Evolutionary conservation across 2,329 filamentous ascomycete species (phyloP).

Genomic region (Xylariomycetidae sp.): DNA sequence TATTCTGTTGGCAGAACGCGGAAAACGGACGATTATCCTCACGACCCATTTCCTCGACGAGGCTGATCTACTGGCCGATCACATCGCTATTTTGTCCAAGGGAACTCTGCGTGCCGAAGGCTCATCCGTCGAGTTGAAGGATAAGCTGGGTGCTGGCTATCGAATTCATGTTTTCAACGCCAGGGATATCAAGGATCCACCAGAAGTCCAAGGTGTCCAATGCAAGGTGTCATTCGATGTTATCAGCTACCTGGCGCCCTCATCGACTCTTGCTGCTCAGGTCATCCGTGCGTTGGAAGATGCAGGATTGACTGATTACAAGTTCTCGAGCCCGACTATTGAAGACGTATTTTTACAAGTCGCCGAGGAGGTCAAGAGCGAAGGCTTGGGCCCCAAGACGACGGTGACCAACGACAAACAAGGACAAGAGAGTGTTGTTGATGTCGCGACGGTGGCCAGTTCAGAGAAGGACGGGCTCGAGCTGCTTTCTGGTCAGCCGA

Average conservation of each 20-base stretch:
- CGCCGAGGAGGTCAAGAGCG: conserved; percentile 67
- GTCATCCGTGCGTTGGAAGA: conserved; percentile 66
- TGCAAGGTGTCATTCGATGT: conserved; percentile 62
- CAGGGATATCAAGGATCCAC: conserved; percentile 39
- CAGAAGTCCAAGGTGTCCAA: conserved; percentile 48
- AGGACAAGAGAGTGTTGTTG: conserved; percentile 14
- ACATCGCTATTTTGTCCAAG: conserved; percentile 82
- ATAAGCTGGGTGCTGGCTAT: conserved; percentile 76
- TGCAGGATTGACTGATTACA: conserved; percentile 66
- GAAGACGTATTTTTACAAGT: conserved; percentile 88
- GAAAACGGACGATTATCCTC: conserved; percentile 73
- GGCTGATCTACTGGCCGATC: conserved; percentile 81
- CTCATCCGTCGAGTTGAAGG: conserved; percentile 80
- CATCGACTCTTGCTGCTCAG: conserved; percentile 63
- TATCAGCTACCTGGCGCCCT: conserved; percentile 64
- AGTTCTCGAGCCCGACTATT: conserved; percentile 82
- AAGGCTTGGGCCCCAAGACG: conserved; percentile 23
- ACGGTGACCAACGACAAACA: conserved; percentile 17
- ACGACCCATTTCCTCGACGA: conserved; percentile 95
- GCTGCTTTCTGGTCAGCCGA: conserved; percentile 62
- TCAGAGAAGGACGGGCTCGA: conserved; percentile 37
- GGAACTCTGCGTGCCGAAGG: conserved; percentile 76
- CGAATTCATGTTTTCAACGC: conserved; percentile 67
- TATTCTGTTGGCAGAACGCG: conserved; percentile 79
- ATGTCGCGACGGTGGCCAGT: conserved; percentile 13